Percentiles rank a stretch among this genome's conserved stretches.
These are phyloP conservation scores for Acephala macrosclerotiorum DNA, from an alignment of 2,329 filamentous ascomycete genomes.

Conservation along the genomic window DNA sequence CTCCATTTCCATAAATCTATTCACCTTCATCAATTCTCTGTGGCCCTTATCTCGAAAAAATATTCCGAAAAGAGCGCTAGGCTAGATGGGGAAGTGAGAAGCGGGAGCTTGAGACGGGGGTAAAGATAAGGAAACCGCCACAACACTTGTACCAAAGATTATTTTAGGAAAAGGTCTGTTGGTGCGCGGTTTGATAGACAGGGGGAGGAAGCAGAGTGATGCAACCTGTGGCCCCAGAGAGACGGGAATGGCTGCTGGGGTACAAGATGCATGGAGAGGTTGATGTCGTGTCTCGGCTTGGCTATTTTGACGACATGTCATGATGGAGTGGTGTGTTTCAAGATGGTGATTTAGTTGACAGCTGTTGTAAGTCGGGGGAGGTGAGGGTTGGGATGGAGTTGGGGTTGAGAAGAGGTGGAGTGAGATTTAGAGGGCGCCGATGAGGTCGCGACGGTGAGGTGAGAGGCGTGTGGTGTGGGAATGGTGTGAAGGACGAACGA, in stretches of 20 bases:
- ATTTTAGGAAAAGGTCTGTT: not conserved
- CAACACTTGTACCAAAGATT: not conserved
- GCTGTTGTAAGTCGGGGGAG: not conserved
- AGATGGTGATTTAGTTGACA: no score
- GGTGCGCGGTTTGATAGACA: not conserved
- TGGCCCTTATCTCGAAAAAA: not conserved
- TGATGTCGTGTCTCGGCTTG: not conserved
- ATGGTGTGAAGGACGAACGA: not conserved
- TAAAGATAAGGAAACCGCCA: conserved; percentile 15
- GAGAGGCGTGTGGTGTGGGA: not conserved
- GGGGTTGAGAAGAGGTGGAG: not conserved
- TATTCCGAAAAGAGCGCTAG: not conserved
- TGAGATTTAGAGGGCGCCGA: not conserved
- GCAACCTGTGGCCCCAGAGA: not conserved
- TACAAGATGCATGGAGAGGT: not conserved
- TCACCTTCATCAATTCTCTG: no score
- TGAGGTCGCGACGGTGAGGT: conserved; percentile 9
- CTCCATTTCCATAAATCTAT: not conserved
- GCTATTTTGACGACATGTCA: conserved; percentile 8
- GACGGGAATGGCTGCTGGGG: conserved; percentile 8
- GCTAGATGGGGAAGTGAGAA: not conserved
- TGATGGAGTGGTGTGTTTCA: not conserved
- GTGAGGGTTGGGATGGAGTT: not conserved
- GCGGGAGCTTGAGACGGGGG: not conserved
- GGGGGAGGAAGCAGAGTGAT: not conserved